Percentiles rank a stretch among this genome's conserved stretches.
phyloP scores from a whole-genome alignment of 192 early-diverging fungal genomes.

The Backusella macrospora region DNA sequence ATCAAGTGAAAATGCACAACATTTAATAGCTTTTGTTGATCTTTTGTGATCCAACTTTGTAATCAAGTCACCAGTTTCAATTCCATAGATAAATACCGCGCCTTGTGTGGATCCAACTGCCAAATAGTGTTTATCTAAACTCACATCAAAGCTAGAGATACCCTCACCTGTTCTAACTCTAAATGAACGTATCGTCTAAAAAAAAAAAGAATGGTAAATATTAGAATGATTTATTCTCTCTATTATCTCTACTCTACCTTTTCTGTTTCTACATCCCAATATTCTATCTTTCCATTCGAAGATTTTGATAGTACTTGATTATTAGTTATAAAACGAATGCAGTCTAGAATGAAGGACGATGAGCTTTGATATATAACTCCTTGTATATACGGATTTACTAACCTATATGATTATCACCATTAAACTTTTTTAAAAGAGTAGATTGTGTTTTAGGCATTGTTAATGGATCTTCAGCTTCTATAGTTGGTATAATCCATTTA shows the following conservation, averaged over 20 bases:
- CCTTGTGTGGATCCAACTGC: constrained; percentile 78
- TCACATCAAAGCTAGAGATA: constrained; percentile 64
- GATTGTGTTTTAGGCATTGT: constrained; percentile 36
- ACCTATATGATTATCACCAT: constrained; percentile 41
- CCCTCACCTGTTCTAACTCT: constrained; percentile 40
- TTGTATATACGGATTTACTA: neutral
- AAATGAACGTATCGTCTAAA: constrained; percentile 46
- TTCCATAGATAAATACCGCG: constrained; percentile 68
- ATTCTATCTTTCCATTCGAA: constrained; percentile 73
- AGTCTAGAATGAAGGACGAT: constrained; percentile 49
- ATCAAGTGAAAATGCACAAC: constrained; percentile 77
- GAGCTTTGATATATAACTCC: constrained; percentile 49
- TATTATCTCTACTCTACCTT: constrained; percentile 26
- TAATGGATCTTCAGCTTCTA: constrained; percentile 32
- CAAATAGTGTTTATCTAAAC: constrained; percentile 72
- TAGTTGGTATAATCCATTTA: constrained; percentile 55
- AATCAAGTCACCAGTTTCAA: constrained; percentile 66
- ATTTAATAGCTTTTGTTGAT: constrained; percentile 78
- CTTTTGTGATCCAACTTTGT: constrained; percentile 72
- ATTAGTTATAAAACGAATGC: constrained; percentile 67
- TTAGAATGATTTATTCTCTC: neutral
- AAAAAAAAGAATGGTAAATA: neutral
- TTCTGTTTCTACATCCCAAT: constrained; percentile 66
- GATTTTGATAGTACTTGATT: constrained; percentile 71
- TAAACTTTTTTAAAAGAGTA: constrained; percentile 33